Percentiles rank a stretch among this genome's conserved stretches.
Conservation (phyloP, 2,329 filamentous ascomycete genomes). For the Monilinia vaccinii-corymbosi region DNA sequence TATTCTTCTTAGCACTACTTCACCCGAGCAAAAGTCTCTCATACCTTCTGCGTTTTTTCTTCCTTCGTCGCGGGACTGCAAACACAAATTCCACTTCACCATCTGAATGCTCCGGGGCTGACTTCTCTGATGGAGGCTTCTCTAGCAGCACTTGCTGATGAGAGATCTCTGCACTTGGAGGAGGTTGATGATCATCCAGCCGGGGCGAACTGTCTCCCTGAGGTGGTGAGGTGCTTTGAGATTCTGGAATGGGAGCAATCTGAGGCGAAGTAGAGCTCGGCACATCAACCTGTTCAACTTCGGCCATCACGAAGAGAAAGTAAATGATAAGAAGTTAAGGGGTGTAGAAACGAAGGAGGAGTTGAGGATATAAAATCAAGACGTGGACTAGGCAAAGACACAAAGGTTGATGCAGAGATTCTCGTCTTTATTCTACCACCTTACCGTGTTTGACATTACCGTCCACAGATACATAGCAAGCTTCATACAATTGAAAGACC, state of each 20-base stretch:
- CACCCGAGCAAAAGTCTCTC: neutral
- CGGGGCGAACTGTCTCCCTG: neutral
- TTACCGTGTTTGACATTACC: neutral
- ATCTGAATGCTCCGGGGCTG: slow-evolving; percentile 26
- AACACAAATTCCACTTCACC: slow-evolving; percentile 39
- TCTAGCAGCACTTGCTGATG: neutral
- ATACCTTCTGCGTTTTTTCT: slow-evolving; percentile 32
- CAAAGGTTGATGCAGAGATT: neutral
- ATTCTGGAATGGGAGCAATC: neutral
- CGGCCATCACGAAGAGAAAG: neutral
- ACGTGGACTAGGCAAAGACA: neutral
- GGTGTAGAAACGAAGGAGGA: neutral
- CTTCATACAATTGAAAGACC: neutral
- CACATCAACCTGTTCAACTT: neutral
- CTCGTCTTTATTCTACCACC: neutral
- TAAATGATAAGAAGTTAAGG: neutral
- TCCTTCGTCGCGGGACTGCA: slow-evolving; percentile 32
- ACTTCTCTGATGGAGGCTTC: neutral
- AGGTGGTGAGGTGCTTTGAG: neutral
- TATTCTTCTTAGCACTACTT: neutral
- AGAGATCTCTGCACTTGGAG: neutral
- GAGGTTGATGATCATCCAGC: neutral
- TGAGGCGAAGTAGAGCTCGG: neutral
- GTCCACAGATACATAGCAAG: neutral
- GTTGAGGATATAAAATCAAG: neutral